Percentiles rank a stretch among this genome's conserved stretches.
phyloP scores from a whole-genome alignment of 768 basidiomycete genomes.

The Panaeolus cyanescens region DNA sequence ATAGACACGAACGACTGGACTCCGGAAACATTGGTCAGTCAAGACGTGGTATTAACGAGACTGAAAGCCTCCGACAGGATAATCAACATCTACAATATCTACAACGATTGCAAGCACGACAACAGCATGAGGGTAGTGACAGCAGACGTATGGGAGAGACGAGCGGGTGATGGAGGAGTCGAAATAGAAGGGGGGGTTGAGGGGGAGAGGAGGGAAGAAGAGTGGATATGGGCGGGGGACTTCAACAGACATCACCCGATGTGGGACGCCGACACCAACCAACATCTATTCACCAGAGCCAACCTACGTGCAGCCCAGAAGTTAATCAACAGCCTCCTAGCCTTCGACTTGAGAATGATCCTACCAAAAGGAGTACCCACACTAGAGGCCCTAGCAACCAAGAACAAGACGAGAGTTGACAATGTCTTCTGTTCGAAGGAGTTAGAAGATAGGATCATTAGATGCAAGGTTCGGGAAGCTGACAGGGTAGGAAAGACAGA shows the following conservation, averaged over 20 bases:
- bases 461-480: conserved; percentile 23
- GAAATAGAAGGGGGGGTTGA: background rate
- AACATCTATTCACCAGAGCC: conserved; percentile 19
- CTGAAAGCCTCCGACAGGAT: background rate
- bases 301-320: conserved; percentile 17
- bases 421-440: conserved; percentile 35
- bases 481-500: conserved; percentile 25
- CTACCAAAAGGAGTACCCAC: conserved; percentile 33
- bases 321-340: conserved; percentile 22
- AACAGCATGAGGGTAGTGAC: conserved; percentile 2
- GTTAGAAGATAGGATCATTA: conserved; percentile 15
- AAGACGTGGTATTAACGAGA: conserved; percentile 16
- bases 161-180: background rate
- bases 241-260: conserved; percentile 43
- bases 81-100: background rate
- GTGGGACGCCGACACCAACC: conserved; percentile 31
- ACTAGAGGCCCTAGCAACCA: conserved; percentile 19
- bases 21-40: conserved; percentile 15
- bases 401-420: conserved; percentile 38
- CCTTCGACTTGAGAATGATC: conserved; percentile 27
- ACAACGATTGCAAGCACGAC: conserved; percentile 10
- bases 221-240: conserved; percentile 35
- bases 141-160: too few relatives aligned
- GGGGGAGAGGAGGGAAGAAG: conserved; percentile 2
- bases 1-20: conserved; percentile 22